Conservation (phyloP, 306 rosid genomes). For the Prunus persica region Prunus_persica_NCBIv2 NC_034011.1:2127001-2127500, state of each 20-base stretch:
- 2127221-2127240: constrained; percentile 39
- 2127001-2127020: constrained; percentile 15
- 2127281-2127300: constrained; percentile 50
- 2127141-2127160: constrained; percentile 82
- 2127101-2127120: constrained; percentile 83
- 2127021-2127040: constrained; percentile 6
- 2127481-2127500: constrained; percentile 68
- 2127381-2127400: constrained; percentile 81
- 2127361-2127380: constrained; percentile 88
- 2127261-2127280: constrained; percentile 15
- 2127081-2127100: constrained; percentile 79
- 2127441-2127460: constrained; percentile 19
- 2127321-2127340: constrained; percentile 60
- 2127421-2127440: constrained; percentile 3
- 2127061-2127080: constrained; percentile 81
- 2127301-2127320: constrained; percentile 52
- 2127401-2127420: constrained; percentile 26
- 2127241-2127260: constrained; percentile 32
- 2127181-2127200: constrained; percentile 34
- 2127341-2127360: constrained; percentile 83
- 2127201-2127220: constrained; percentile 30
- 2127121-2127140: constrained; percentile 95
- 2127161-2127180: constrained; percentile 45
- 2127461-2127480: constrained; percentile 18
- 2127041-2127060: constrained; percentile 70